Evolutionary conservation across 805 yeast genomes (phyloP).

Genomic region (Saccharomycopsis sp.): DNA sequence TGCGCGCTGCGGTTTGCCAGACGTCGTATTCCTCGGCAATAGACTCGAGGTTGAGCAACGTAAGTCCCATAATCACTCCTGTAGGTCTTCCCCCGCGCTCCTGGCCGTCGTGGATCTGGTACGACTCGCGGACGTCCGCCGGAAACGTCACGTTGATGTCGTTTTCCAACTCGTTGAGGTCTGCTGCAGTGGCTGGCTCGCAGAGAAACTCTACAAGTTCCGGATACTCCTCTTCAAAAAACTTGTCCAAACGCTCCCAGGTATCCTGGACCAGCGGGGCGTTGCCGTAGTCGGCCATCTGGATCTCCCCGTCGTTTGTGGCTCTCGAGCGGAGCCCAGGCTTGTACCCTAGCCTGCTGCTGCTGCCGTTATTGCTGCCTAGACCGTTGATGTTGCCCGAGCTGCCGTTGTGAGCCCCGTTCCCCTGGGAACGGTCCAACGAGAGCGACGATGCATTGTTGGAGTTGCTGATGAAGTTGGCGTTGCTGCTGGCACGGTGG

Average conservation of each 20-base stretch:
- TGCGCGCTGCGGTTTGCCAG: conserved; percentile 72
- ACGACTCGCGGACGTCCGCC: conserved; percentile 72
- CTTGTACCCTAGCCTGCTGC: conserved; percentile 9
- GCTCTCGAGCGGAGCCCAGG: conserved; percentile 18
- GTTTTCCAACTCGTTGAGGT: conserved; percentile 74
- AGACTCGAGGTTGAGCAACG: conserved; percentile 73
- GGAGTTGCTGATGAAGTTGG: conserved; percentile 9
- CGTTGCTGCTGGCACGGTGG: conserved; percentile 9
- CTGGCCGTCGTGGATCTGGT: conserved; percentile 86
- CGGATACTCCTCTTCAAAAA: conserved; percentile 54
- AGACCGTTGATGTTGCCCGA: background rate
- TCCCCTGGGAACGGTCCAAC: background rate
- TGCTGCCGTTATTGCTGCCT: background rate
- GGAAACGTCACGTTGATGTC: conserved; percentile 76
- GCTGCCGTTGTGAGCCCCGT: background rate
- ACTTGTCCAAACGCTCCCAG: conserved; percentile 20
- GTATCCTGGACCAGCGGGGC: conserved; percentile 16
- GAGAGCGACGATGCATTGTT: conserved; percentile 7
- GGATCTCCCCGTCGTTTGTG: conserved; percentile 16
- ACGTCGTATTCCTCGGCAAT: conserved; percentile 72
- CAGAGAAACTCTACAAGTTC: conserved; percentile 76
- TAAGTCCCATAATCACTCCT: conserved; percentile 76
- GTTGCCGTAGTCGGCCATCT: conserved; percentile 15
- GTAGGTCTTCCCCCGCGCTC: conserved; percentile 52
- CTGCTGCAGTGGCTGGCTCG: conserved; percentile 74